Conservation (phyloP, 2,329 filamentous ascomycete genomes). For the Talaromyces funiculosus region DNA sequence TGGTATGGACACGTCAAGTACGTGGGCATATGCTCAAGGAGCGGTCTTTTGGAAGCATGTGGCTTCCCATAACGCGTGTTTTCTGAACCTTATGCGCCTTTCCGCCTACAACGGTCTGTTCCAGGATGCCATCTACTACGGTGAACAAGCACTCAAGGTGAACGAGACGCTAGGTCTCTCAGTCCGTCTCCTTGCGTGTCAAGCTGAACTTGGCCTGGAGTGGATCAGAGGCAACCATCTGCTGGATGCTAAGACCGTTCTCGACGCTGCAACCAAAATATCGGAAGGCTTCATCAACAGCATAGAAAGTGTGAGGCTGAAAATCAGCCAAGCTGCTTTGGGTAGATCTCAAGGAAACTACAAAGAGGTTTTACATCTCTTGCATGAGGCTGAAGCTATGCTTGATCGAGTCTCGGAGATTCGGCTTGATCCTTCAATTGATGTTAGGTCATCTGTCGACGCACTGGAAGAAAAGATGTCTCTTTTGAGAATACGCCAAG, state of each 20-base stretch:
- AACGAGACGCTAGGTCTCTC: conserved; percentile 62
- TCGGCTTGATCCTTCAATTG: conserved; percentile 22
- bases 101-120: conserved; percentile 82
- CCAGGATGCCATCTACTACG: conserved; percentile 81
- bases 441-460: conserved; percentile 25
- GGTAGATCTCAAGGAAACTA: conserved; percentile 44
- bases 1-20: conserved; percentile 31
- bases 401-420: conserved; percentile 39
- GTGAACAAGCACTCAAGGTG: conserved; percentile 74
- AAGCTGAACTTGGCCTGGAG: conserved; percentile 43
- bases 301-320: conserved; percentile 47
- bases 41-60: conserved; percentile 77
- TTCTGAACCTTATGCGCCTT: conserved; percentile 68
- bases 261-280: conserved; percentile 54
- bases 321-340: conserved; percentile 41
- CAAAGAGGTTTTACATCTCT: conserved; percentile 45
- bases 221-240: conserved; percentile 47
- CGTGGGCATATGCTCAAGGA: conserved; percentile 47
- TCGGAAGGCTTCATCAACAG: conserved; percentile 48
- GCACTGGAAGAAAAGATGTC: conserved; percentile 40
- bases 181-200: conserved; percentile 46
- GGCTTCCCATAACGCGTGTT: conserved; percentile 63
- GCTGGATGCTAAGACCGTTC: conserved; percentile 50
- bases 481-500: conserved; percentile 32
- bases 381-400: conserved; percentile 44